Evolutionary conservation across 2,329 filamentous ascomycete genomes (phyloP), one percentile per base, ranked within the genome.

Genomic region (Pyricularia sp.): DNA sequence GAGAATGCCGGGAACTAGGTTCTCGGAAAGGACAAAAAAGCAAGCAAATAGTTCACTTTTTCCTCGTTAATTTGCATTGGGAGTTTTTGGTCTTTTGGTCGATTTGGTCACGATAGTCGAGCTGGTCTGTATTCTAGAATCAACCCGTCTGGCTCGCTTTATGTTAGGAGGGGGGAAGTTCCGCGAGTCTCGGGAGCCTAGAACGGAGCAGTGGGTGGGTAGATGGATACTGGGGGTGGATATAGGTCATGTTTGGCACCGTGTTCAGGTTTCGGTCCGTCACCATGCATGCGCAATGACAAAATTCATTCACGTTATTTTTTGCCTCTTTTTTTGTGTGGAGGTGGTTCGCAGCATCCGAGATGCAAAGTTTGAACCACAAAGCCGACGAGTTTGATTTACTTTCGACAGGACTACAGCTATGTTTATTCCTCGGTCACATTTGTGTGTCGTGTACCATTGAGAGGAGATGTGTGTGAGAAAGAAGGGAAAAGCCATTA

Each of bases 1-100:
- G 71, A 68, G 66, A 73, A 71, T 25, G 70, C 42, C 67, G 71
- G 73, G 68, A 72, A 71, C 69, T 72, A 71, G 61, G 23, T 20
- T 20, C 55, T 42, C 12, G 66, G 64, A 64, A 33, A 63, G 61
- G 25, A 63, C 66, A 66, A 30, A 64, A 68, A 64, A 68, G 64
- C 66, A 61, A 69, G 64, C 64, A 59, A 68, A 14, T 30, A 23
- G 59, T 28, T 59, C 33, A 23, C 65, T 55, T 68, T 66, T 23
- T 64, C 61, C 36, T 67, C 64, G 61, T 36, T 55, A 50, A 55
- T 59, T 33, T 65, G 33, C 30, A 64, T 55, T 63, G 30, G 68
- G 64, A 63, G 70, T 70, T 69, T 36, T 42, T 61, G 70, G 69
- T 67, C 64, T 65, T 69, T 69, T 69, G 67, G 68, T 70, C 70